Percentiles rank a stretch among this genome's conserved stretches.
Conservation (phyloP, 73 alveolate species). For the Paramecium octaurelia region DNA sequence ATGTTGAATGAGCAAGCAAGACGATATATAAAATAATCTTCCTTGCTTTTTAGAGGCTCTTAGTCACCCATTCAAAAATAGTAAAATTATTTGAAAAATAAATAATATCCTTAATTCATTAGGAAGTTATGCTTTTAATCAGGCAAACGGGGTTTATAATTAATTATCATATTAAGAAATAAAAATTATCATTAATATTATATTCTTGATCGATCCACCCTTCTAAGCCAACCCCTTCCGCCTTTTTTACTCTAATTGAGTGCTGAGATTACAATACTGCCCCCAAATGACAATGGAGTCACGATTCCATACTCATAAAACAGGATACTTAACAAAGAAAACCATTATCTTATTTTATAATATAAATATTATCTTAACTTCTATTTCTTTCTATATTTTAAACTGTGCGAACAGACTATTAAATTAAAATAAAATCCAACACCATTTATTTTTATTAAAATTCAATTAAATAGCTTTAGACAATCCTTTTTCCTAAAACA, state of each 20-base stretch:
- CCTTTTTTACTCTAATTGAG: not conserved
- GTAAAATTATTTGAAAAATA: slow-evolving; percentile 15
- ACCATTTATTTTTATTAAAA: not conserved
- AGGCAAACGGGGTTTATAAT: not conserved
- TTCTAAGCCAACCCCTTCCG: not conserved
- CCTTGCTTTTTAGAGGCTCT: slow-evolving; percentile 48
- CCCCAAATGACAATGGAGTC: not conserved
- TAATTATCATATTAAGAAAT: not conserved
- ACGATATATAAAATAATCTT: slow-evolving; percentile 27
- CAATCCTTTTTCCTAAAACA: not conserved
- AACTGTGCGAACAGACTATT: not conserved
- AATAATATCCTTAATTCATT: slow-evolving; percentile 25
- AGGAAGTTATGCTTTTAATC: slow-evolving; percentile 17
- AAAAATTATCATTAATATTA: not conserved
- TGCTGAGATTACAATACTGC: not conserved
- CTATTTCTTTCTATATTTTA: not conserved
- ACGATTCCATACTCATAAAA: not conserved
- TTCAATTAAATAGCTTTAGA: not conserved
- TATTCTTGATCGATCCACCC: not conserved
- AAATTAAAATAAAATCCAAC: not conserved
- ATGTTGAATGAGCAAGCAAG: slow-evolving; percentile 34
- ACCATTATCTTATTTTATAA: not conserved
- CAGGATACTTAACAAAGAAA: not conserved
- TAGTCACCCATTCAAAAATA: slow-evolving; percentile 39
- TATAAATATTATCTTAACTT: not conserved